Evolutionary conservation across 2,329 filamentous ascomycete species (phyloP).

Genomic region (Penicillium digitatum): DNA sequence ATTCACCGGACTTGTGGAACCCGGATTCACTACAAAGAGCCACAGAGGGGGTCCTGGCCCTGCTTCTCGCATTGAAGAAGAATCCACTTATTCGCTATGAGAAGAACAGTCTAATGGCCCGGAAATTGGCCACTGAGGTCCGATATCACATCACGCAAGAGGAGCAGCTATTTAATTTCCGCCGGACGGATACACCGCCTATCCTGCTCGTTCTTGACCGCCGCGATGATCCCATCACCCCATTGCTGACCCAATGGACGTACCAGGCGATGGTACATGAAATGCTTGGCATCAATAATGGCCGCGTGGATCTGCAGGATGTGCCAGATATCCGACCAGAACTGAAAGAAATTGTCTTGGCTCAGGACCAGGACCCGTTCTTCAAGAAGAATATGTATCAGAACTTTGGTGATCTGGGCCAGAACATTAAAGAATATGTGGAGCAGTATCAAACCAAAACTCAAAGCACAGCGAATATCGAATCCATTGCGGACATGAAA

Average conservation of each 20-base stretch:
- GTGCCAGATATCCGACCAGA: constrained; percentile 82
- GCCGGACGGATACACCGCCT: constrained; percentile 88
- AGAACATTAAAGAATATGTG: constrained; percentile 98
- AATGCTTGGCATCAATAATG: constrained; percentile 86
- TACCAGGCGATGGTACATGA: constrained; percentile 99
- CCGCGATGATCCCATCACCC: constrained; percentile 90
- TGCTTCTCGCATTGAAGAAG: constrained; percentile 89
- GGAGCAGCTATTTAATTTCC: constrained; percentile 93
- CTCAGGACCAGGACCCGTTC: constrained; percentile 95
- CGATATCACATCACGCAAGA: constrained; percentile 92
- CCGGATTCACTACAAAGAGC: constrained; percentile 79
- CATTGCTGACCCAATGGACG: constrained; percentile 93
- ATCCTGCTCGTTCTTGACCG: constrained; percentile 87
- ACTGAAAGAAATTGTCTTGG: constrained; percentile 88
- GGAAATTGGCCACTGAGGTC: constrained; percentile 89
- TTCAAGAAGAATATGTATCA: constrained; percentile 99
- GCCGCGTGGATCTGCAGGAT: constrained; percentile 81
- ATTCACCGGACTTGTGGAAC: constrained; percentile 83
- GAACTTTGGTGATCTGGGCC: constrained; percentile 92
- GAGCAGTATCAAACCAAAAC: constrained; percentile 97
- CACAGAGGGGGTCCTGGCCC: constrained; percentile 79
- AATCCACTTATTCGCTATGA: constrained; percentile 91
- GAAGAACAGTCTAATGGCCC: constrained; percentile 82
- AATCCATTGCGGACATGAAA: constrained; percentile 98
- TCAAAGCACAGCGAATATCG: constrained; percentile 92